Base-by-base conservation (phyloP, 148 eudicot species). In the Suaeda aralocaspica region DNA sequence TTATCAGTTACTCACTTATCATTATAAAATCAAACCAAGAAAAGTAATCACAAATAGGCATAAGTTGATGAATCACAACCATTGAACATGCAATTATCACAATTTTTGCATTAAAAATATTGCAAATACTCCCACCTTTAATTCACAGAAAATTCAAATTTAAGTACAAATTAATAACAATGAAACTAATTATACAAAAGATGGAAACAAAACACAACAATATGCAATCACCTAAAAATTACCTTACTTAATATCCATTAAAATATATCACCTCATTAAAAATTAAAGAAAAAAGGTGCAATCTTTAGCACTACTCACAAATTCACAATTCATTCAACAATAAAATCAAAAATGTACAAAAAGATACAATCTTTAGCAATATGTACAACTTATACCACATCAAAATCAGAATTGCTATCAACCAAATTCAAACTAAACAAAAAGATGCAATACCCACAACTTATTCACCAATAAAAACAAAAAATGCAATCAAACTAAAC, bases 31-130 rank as follows among this genome's bases (percentile, higher is more conserved):
- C 6, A 29, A 44, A 25, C 53, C 64, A 12, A 58, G 9, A 34
- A 68, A 68, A 4, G 34, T 4, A 65, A n/a, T 28, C 28, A 66
- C 70, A 64, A 9, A 48, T 66, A 24, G 33, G 42, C 2, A 34
- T 62, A n/a, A 0, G 4, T 18, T 18, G 25, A 21, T 0, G 46
- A 45, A 50, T 9, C 1, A n/a, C 30, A 56, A 44, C 63, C 39
- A 39, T 25, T 22, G 44, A 71, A 22, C 59, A 71, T 60, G 48
- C 59, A 71, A 60, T 50, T n/a, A 45, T 9, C 29, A 68, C 10
- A 36, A 21, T 24, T 30, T 48, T 30, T 5, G 22, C 24, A 11
- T 31, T 21, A n/a, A 46, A 59, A 59, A 44, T 29, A 31, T 63
- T 42, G 39, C 0, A 48, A n/a, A 10, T 44, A 68, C 8, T 28